A percentile compares a stretch with the other conserved stretches of the same genome.
Conservation (phyloP, 371 early-diverging fungal species). For the Apophysomyces elegans region DNA sequence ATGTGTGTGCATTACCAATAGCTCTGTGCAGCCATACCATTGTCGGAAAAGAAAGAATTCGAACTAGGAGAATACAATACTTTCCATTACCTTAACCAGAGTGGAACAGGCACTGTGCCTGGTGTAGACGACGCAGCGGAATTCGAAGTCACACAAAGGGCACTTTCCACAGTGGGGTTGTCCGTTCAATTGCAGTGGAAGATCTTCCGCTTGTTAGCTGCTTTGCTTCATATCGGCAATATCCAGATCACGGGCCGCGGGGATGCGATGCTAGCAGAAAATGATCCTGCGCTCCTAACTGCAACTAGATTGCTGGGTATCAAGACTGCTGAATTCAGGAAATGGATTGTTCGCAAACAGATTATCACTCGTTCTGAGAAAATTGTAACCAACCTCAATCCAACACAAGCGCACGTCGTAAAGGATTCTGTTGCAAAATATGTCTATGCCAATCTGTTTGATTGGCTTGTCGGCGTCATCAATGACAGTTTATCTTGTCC, state of each 20-base stretch:
- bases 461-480: slow-evolving; percentile 88
- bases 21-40: slow-evolving; percentile 88
- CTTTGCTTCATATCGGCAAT: slow-evolving; percentile 91
- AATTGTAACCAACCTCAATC: slow-evolving; percentile 79
- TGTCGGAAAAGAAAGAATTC: slow-evolving; percentile 81
- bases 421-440: slow-evolving; percentile 95
- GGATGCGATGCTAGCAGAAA: slow-evolving; percentile 74
- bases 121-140: slow-evolving; percentile 93
- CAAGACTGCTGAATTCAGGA: slow-evolving; percentile 75
- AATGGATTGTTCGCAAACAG: slow-evolving; percentile 91
- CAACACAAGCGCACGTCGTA: slow-evolving; percentile 77
- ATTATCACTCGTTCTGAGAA: slow-evolving; percentile 88
- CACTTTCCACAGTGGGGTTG: slow-evolving; percentile 88
- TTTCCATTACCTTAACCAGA: slow-evolving; percentile 89
- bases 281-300: slow-evolving; percentile 70
- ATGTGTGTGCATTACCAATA: slow-evolving; percentile 23
- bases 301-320: slow-evolving; percentile 78
- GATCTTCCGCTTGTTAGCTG: slow-evolving; percentile 87
- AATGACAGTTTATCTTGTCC: slow-evolving; percentile 78
- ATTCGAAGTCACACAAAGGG: slow-evolving; percentile 86
- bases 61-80: slow-evolving; percentile 72
- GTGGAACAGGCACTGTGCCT: slow-evolving; percentile 75
- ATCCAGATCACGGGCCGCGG: slow-evolving; percentile 79
- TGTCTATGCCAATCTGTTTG: slow-evolving; percentile 91
- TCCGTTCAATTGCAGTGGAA: slow-evolving; percentile 85